Percentiles rank a stretch among this genome's conserved stretches.
Conservation (phyloP, 768 basidiomycete genomes). For the Hygrophoropsis aurantiaca region DNA sequence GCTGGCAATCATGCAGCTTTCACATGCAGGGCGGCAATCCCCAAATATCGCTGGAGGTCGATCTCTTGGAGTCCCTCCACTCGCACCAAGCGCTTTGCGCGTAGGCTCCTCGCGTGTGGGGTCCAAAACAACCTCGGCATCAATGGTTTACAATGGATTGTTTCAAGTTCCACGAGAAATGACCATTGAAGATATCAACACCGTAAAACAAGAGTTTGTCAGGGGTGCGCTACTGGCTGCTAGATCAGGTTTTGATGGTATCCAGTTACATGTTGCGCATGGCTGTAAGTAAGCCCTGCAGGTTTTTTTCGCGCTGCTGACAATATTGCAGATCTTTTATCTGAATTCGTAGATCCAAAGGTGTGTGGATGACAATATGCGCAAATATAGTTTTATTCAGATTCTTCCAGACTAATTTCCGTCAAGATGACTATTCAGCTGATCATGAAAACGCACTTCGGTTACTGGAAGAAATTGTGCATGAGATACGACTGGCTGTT, state of each 20-base stretch:
- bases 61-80: slow-evolving; percentile 53
- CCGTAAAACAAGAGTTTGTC: slow-evolving; percentile 62
- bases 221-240: slow-evolving; percentile 64
- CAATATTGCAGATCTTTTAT: slow-evolving; percentile 59
- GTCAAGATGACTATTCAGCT: slow-evolving; percentile 61
- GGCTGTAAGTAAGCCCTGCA: slow-evolving; percentile 59
- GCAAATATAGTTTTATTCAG: not conserved
- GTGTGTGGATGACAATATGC: no score
- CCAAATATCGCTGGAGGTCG: slow-evolving; percentile 71
- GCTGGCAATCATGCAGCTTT: slow-evolving; percentile 80
- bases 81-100: slow-evolving; percentile 69
- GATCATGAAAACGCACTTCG: slow-evolving; percentile 45
- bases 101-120: no score
- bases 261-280: slow-evolving; percentile 83
- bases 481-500: slow-evolving; percentile 51
- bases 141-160: slow-evolving; percentile 42
- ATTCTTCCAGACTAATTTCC: slow-evolving; percentile 49
- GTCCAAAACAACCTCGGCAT: slow-evolving; percentile 15
- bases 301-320: not conserved
- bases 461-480: slow-evolving; percentile 56
- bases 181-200: slow-evolving; percentile 57
- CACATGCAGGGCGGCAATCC: slow-evolving; percentile 83
- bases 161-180: slow-evolving; percentile 69
- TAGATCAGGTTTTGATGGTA: slow-evolving; percentile 77
- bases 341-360: slow-evolving; percentile 77